Percentiles rank a stretch among this genome's conserved stretches.
phyloP scores from a whole-genome alignment of 169 alveolate species.

The Babesia bovis region DNA sequence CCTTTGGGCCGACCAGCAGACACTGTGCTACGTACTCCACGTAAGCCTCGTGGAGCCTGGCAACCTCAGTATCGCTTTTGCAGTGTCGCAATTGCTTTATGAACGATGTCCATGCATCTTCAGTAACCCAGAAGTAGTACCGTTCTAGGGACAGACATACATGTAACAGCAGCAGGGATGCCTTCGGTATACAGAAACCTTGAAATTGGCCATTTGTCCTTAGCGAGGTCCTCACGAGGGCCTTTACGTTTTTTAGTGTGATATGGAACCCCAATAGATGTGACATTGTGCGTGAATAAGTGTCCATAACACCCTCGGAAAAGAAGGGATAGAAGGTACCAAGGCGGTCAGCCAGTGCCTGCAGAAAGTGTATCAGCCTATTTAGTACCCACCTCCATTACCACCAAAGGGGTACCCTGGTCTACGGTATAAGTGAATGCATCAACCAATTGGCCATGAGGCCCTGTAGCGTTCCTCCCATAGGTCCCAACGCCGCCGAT shows the following conservation, averaged over 20 bases:
- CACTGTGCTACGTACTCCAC: conserved; percentile 8
- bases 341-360: neutral
- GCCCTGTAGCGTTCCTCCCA: neutral
- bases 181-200: conserved; percentile 30
- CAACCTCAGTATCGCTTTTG: neutral
- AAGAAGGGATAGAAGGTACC: conserved; percentile 6
- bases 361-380: neutral
- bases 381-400: neutral
- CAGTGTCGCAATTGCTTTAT: neutral
- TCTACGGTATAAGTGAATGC: neutral
- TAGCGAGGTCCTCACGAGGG: neutral
- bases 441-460: neutral
- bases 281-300: neutral
- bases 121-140: conserved; percentile 20
- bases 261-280: conserved; percentile 23
- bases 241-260: conserved; percentile 7
- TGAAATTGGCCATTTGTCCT: neutral
- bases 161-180: conserved; percentile 18
- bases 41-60: conserved; percentile 8
- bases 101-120: conserved; percentile 14
- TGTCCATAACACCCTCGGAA: conserved; percentile 2
- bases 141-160: neutral
- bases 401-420: neutral
- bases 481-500: neutral
- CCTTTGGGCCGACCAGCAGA: conserved; percentile 12